Base-by-base conservation (phyloP, 768 basidiomycete genomes). In the Clathrus columnatus region DNA sequence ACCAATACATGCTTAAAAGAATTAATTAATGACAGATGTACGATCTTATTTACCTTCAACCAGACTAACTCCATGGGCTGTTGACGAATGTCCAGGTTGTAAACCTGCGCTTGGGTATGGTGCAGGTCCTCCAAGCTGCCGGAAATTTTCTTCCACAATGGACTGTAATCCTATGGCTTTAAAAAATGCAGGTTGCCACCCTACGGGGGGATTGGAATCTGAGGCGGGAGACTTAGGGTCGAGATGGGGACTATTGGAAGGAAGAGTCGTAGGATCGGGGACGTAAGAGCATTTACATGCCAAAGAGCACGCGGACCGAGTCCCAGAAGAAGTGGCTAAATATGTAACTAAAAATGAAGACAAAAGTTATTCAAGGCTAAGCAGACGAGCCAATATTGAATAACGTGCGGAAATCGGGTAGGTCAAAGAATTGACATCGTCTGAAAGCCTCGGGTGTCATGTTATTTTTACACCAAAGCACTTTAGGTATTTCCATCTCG, bases 401-500 rank as follows among this genome's bases (percentile, higher is more conserved):
- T 24, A 36, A 59, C 66, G 28, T 52, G 68, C 68, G 77, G 73
- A 83, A 94, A 70, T 96, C 93, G n/a, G 93, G 93, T 17, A 96
- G 80, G 64, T 95, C 93, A 68, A 84, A 88, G 73, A 89, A 88
- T 62, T 90, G 85, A 70, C 85, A 89, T 52, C 73, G 73, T 21
- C 78, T 69, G 70, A 99, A 98, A 17, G 73, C 75, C 10, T 77
- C 71, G 0, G 80, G 65, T 1, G 77, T 65, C 93, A 98, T 94
- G 72, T 87, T 76, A 57, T 82, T 84, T 69, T 94, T 97, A 43
- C 98, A 78, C 96, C 96, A 98, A 26, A 98, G 82, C 27, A 94
- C 86, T 69, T 98, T 98, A 0, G 95, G 95, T 44, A 97, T 82
- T 70, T 97, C 95, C 96, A 98, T 98, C 70, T 98, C 94, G 43